These are phyloP conservation scores for Zelopaecilomyces penicillatus DNA, from an alignment of 2,329 filamentous ascomycete genomes.

Conservation along the genomic window DNA sequence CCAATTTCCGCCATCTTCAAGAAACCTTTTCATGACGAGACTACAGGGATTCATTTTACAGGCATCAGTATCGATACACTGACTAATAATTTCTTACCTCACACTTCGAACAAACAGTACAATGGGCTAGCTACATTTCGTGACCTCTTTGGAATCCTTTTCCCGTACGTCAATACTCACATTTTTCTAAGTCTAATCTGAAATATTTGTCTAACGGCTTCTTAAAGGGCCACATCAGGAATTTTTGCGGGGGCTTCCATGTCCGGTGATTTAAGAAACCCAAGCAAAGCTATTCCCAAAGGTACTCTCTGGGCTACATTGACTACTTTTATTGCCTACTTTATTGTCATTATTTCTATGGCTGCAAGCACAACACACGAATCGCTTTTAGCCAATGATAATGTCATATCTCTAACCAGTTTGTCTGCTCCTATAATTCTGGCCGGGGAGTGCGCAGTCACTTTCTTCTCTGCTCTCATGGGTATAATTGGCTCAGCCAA, in stretches of 20 bases:
- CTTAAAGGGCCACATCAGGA: conserved; percentile 38
- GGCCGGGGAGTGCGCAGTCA: conserved; percentile 73
- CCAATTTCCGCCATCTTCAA: conserved; percentile 66
- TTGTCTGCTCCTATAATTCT: conserved; percentile 66
- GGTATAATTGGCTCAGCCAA: conserved; percentile 80
- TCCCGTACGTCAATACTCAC: conserved; percentile 43
- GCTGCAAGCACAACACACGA: conserved; percentile 65
- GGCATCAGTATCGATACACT: conserved; percentile 66
- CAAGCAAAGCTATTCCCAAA: conserved; percentile 74
- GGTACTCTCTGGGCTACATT: conserved; percentile 74
- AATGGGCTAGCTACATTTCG: conserved; percentile 63
- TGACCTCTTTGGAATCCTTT: conserved; percentile 77
- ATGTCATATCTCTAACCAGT: conserved; percentile 75
- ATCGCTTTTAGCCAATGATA: conserved; percentile 66
- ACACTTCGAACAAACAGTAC: conserved; percentile 53
- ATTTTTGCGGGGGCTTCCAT: conserved; percentile 73
- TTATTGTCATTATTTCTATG: conserved; percentile 69
- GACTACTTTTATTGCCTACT: conserved; percentile 68
- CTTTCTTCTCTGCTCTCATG: conserved; percentile 81
- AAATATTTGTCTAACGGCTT: conserved; percentile 10
- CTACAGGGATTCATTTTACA: conserved; percentile 64
- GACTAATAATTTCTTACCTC: conserved; percentile 65
- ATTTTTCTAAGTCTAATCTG: neutral
- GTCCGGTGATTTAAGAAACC: conserved; percentile 77
- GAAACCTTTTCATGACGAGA: conserved; percentile 56